phyloP scores from a whole-genome alignment of 2,329 filamentous ascomycete species.

The Fusarium graminum region DNA sequence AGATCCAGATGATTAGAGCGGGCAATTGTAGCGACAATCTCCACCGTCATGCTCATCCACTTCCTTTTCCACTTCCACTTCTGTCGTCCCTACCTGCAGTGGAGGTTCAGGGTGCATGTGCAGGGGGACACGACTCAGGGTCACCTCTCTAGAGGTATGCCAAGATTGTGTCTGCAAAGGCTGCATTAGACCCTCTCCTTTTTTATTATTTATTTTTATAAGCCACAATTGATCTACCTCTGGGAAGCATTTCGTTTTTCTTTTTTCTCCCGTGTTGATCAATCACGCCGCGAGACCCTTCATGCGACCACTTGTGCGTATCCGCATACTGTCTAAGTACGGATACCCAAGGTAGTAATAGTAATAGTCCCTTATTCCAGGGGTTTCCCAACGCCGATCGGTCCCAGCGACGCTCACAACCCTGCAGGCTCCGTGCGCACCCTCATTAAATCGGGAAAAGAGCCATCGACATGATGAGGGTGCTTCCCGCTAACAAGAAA shows the following conservation, averaged over 20 bases:
- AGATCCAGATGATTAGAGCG: background rate
- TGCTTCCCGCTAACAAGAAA: constrained; percentile 12
- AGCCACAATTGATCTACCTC: constrained; percentile 9
- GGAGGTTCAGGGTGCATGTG: background rate
- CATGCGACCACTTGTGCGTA: constrained; percentile 8
- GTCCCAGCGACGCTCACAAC: constrained; percentile 18
- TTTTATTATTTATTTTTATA: background rate
- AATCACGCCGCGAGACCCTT: background rate
- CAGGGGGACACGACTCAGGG: constrained; percentile 44
- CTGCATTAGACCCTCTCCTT: constrained; percentile 27
- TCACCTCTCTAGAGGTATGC: constrained; percentile 25
- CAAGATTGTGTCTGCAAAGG: constrained; percentile 34
- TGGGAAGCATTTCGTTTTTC: background rate
- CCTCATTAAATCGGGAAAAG: background rate
- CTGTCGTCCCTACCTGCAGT: background rate
- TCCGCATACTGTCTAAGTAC: too few species aligned
- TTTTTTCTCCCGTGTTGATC: background rate
- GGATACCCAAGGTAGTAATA: too few species aligned
- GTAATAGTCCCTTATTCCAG: constrained; percentile 12
- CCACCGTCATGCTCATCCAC: background rate
- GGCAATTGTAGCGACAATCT: background rate
- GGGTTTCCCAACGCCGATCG: constrained; percentile 19
- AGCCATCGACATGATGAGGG: constrained; percentile 24
- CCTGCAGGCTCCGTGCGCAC: constrained; percentile 24
- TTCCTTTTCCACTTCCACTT: background rate